Conservation (phyloP, 2,329 filamentous ascomycete genomes). For the Fusarium miscanthi region DNA sequence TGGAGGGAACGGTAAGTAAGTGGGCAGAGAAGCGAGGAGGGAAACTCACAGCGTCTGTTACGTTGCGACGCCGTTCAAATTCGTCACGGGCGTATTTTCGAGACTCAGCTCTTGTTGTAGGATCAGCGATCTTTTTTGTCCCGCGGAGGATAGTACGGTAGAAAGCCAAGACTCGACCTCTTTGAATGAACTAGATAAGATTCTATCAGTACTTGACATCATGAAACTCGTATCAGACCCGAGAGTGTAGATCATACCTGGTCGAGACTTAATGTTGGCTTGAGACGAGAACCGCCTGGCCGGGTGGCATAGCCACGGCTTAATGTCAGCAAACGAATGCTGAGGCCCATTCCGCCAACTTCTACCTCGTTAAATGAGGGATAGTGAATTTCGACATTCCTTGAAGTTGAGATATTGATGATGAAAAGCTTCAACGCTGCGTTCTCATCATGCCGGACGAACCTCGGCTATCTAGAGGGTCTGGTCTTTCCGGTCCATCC, state of each 20-base stretch:
- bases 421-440: conserved; percentile 33
- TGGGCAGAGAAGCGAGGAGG: not conserved
- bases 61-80: conserved; percentile 67
- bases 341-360: conserved; percentile 44
- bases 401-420: conserved; percentile 7
- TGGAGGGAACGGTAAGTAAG: conserved; percentile 12
- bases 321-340: conserved; percentile 43
- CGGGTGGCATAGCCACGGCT: conserved; percentile 52
- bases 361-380: conserved; percentile 31
- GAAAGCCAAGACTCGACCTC: conserved; percentile 64
- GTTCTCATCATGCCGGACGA: conserved; percentile 24
- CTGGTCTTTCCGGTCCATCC: not conserved
- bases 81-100: conserved; percentile 67
- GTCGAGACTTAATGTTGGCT: conserved; percentile 64
- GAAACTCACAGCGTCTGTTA: conserved; percentile 66
- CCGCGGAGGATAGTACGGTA: conserved; percentile 69
- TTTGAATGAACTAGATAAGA: conserved; percentile 65
- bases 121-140: conserved; percentile 63
- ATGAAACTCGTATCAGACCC: not conserved
- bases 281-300: conserved; percentile 46
- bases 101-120: conserved; percentile 65
- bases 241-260: conserved; percentile 57
- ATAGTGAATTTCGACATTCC: conserved; percentile 15
- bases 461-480: conserved; percentile 35
- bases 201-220: conserved; percentile 16